Evolutionary conservation across 2,329 filamentous ascomycete species (phyloP).

Genomic region (Thelonectria discophora): DNA sequence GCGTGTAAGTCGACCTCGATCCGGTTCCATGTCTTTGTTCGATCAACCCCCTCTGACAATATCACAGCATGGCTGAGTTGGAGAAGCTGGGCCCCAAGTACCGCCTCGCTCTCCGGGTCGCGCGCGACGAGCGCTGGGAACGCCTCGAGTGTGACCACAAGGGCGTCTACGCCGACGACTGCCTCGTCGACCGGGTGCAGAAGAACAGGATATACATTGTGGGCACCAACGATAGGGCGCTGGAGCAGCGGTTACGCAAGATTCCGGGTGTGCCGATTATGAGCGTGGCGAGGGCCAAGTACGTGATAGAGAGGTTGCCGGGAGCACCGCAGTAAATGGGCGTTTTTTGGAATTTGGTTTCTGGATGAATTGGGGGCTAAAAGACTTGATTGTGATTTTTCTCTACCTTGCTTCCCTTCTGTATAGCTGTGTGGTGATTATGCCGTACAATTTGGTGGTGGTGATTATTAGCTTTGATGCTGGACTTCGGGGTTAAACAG

Average conservation of each 20-base stretch:
- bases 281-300: slow-evolving; percentile 88
- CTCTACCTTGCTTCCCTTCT: background rate
- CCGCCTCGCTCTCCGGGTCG: slow-evolving; percentile 83
- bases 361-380: background rate
- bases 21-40: too few species aligned
- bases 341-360: background rate
- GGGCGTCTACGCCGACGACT: slow-evolving; percentile 84
- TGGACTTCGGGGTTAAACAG: slow-evolving; percentile 7
- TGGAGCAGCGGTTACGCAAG: slow-evolving; percentile 86
- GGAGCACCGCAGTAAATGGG: slow-evolving; percentile 73
- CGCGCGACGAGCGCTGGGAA: slow-evolving; percentile 89
- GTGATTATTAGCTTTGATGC: slow-evolving; percentile 3
- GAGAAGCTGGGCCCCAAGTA: slow-evolving; percentile 93
- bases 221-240: slow-evolving; percentile 78
- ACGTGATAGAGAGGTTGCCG: slow-evolving; percentile 90
- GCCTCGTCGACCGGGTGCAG: slow-evolving; percentile 77
- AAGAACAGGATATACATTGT: slow-evolving; percentile 83
- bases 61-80: slow-evolving; percentile 72
- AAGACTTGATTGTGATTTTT: background rate
- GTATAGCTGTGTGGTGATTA: background rate
- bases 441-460: background rate
- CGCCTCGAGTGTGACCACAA: slow-evolving; percentile 89
- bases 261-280: slow-evolving; percentile 73
- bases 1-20: slow-evolving; percentile 54
- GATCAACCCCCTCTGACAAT: background rate